Percentiles rank a stretch among this genome's conserved stretches.
These are phyloP conservation scores for Corymbia maculata DNA, from an alignment of 345 rosid species.

Conservation along the genomic window DNA sequence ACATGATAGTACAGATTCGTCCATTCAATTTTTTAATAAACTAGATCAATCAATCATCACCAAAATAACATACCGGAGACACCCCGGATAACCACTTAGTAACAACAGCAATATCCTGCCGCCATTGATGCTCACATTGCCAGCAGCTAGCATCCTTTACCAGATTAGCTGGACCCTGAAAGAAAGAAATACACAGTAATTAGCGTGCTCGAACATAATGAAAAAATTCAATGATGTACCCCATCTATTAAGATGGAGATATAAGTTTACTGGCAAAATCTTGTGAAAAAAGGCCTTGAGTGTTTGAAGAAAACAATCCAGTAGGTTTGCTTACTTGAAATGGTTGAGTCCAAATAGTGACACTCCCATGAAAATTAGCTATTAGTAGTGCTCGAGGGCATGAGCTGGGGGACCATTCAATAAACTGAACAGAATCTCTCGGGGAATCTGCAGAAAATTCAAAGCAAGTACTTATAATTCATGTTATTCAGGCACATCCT, in stretches of 20 bases:
- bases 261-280: not conserved
- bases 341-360: slow-evolving; percentile 96
- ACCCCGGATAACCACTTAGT: slow-evolving; percentile 94
- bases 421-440: slow-evolving; percentile 97
- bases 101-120: slow-evolving; percentile 95
- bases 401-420: slow-evolving; percentile 97
- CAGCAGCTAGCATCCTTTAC: slow-evolving; percentile 91
- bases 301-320: not conserved
- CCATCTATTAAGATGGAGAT: not conserved
- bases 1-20: not conserved
- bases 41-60: not conserved
- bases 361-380: slow-evolving; percentile 95
- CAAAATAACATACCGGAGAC: slow-evolving; percentile 56
- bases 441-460: slow-evolving; percentile 67
- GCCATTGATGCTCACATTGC: slow-evolving; percentile 99
- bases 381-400: slow-evolving; percentile 90
- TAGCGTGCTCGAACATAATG: not conserved
- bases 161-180: slow-evolving; percentile 76
- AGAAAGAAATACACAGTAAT: not conserved
- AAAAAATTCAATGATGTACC: not conserved
- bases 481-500: not conserved
- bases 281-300: not conserved
- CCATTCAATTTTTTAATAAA: not conserved
- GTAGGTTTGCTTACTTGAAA: slow-evolving; percentile 52
- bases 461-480: not conserved